Evolutionary conservation across 192 early-diverging fungal species (phyloP), one percentile per base, ranked within the genome.

Genomic region (Coemansia sp.): DNA sequence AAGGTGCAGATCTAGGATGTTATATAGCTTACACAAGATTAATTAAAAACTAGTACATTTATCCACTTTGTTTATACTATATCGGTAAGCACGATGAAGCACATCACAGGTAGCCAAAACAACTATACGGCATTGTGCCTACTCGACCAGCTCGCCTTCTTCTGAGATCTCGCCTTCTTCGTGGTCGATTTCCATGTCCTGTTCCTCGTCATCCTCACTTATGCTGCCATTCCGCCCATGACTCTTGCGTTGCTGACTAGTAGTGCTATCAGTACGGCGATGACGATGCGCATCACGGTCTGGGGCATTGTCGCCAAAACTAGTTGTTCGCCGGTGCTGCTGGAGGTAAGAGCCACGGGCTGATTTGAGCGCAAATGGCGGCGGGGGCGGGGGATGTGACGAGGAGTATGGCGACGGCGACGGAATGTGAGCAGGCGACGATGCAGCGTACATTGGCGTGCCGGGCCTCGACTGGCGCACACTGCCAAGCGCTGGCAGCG

Each of bases 111-210:
- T 32, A 32, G 5, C 29, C 29, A 32, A 32, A 32, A 32, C 29
- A 32, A 32, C 29, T 6, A 32, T 32, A 32, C 0, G 29, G 29
- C 29, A 32, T 32, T 32, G 29, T 4, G 29, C 4, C 29, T 56
- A 80, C 62, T 74, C 77, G 12, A 53, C 55, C 15, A 80, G 41
- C 56, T 80, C 77, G 62, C 77, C 77, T 49, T 80, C 77, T 48
- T 80, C 77, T 2, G 72, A 67, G 17, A 70, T 9, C 60, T 79
- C 76, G 38, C 67, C 76, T 7, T 70, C 70, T 29, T 73, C 76
- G 29, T 71, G 22, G 17, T 58, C 73, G 3, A 73, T 64, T 38
- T 75, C 72, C 72, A 72, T 69, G 51, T 72, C 75, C 54, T 69
- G 72, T 58, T 61, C 62, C 53, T 65, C 65, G 39, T 70, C 67